Evolutionary conservation across 371 early-diverging fungal species (phyloP).

Genomic region (Mortierella sp.): DNA sequence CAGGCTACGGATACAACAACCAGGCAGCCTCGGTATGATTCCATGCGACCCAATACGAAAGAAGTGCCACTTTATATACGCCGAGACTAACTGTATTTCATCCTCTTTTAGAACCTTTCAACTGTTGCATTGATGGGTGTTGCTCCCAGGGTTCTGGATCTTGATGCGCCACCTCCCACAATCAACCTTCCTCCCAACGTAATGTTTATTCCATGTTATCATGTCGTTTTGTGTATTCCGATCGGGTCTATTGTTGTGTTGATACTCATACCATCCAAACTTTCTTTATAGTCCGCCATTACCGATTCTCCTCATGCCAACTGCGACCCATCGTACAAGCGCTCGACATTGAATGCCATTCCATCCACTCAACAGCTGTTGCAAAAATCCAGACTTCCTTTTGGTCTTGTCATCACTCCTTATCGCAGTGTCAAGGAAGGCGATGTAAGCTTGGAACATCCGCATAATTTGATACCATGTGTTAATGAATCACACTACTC

Average conservation of each 20-base stretch:
- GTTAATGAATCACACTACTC: not conserved
- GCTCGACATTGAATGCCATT: slow-evolving; percentile 90
- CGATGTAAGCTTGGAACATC: slow-evolving; percentile 28
- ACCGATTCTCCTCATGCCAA: slow-evolving; percentile 76
- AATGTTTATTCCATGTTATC: too few relatives aligned
- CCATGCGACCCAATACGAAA: not conserved
- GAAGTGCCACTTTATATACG: not conserved
- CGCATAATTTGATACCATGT: too few relatives aligned
- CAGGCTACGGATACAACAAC: slow-evolving; percentile 29
- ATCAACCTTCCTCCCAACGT: slow-evolving; percentile 69
- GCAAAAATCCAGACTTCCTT: slow-evolving; percentile 86
- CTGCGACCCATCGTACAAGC: slow-evolving; percentile 82
- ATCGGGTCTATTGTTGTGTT: too few relatives aligned
- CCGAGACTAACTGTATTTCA: not conserved
- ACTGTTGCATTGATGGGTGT: slow-evolving; percentile 49
- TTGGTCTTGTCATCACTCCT: slow-evolving; percentile 90
- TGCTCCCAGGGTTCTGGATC: slow-evolving; percentile 39
- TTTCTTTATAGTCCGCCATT: slow-evolving; percentile 66
- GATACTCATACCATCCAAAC: too few relatives aligned
- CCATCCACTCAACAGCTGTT: slow-evolving; percentile 84
- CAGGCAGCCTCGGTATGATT: slow-evolving; percentile 29
- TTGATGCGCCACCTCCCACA: slow-evolving; percentile 52
- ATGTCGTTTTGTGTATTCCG: too few relatives aligned
- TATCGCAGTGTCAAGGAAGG: slow-evolving; percentile 60
- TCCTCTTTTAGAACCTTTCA: slow-evolving; percentile 18